A percentile compares a stretch with the other conserved stretches of the same genome.
These are phyloP conservation scores for Sporothrix schenckii DNA, from an alignment of 2,329 filamentous ascomycete genomes.

Conservation along the genomic window DNA sequence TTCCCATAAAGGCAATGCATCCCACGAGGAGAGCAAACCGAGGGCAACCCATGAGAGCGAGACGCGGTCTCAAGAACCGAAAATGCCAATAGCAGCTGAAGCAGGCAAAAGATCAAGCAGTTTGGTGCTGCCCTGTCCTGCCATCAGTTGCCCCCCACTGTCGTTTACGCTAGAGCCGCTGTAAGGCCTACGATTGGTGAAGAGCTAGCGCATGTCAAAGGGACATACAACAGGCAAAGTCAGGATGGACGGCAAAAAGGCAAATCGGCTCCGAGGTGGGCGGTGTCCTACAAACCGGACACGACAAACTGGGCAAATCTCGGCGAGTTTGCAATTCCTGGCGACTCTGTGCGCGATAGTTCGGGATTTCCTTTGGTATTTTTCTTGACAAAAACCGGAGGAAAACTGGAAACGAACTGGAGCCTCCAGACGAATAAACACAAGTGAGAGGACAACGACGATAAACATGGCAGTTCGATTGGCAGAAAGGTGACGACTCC, in stretches of 20 bases:
- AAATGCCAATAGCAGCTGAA: background rate
- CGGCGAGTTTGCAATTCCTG: background rate
- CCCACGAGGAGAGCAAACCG: background rate
- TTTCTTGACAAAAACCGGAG: background rate
- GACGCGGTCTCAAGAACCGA: background rate
- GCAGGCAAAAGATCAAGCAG: background rate
- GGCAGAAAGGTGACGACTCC: background rate
- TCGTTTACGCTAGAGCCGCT: background rate
- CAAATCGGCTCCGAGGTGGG: background rate
- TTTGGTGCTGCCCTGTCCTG: background rate
- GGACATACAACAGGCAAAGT: background rate
- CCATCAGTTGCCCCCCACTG: background rate
- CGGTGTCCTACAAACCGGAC: background rate
- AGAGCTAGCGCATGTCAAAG: background rate
- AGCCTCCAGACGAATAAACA: background rate
- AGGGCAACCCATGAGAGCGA: background rate
- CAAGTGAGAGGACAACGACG: background rate
- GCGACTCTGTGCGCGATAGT: background rate
- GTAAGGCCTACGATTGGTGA: background rate
- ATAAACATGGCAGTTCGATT: background rate
- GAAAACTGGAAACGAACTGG: too few relatives aligned
- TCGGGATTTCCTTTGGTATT: background rate
- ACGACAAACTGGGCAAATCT: slow-evolving; percentile 1
- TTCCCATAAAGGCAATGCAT: too few relatives aligned
- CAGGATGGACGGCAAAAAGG: background rate